These are phyloP conservation scores for Pelargonium cotyledonis DNA, from an alignment of 441 rosid genomes.

Conservation along the genomic window DNA sequence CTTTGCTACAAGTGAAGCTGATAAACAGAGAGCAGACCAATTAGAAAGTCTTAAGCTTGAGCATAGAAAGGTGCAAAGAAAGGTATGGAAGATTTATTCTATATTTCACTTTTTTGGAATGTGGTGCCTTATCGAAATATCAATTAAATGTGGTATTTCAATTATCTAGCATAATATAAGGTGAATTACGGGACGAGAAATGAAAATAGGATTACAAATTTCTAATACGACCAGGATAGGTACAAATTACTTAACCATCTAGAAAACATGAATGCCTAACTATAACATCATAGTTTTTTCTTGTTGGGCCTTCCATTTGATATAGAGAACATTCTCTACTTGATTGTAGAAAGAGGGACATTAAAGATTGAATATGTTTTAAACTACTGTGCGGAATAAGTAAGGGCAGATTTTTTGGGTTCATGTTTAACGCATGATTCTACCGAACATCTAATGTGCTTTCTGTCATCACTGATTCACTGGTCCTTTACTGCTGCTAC, in stretches of 20 bases:
- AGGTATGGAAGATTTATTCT: slow-evolving; percentile 37
- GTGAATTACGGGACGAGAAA: too few species aligned
- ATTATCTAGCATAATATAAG: too few species aligned
- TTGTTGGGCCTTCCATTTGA: background rate
- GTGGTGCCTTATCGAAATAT: background rate
- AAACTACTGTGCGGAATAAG: background rate
- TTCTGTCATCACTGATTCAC: background rate
- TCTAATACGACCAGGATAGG: too few species aligned
- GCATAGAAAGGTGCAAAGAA: slow-evolving; percentile 43
- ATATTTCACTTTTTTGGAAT: background rate
- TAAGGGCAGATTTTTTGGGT: too few species aligned
- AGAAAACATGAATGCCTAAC: too few species aligned
- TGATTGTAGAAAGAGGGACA: background rate
- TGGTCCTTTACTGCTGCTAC: background rate
- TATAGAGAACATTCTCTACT: too few species aligned
- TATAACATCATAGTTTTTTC: too few species aligned
- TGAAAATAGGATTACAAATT: too few species aligned
- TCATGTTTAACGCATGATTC: too few species aligned
- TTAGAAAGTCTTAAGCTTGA: slow-evolving; percentile 49
- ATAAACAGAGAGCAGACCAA: slow-evolving; percentile 34
- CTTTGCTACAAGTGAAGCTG: slow-evolving; percentile 38
- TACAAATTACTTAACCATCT: too few species aligned
- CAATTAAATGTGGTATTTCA: background rate
- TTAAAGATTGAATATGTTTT: background rate
- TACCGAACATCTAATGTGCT: background rate